Base-by-base conservation (phyloP, 495 filamentous ascomycete species). In the Tuber magnatum region DNA sequence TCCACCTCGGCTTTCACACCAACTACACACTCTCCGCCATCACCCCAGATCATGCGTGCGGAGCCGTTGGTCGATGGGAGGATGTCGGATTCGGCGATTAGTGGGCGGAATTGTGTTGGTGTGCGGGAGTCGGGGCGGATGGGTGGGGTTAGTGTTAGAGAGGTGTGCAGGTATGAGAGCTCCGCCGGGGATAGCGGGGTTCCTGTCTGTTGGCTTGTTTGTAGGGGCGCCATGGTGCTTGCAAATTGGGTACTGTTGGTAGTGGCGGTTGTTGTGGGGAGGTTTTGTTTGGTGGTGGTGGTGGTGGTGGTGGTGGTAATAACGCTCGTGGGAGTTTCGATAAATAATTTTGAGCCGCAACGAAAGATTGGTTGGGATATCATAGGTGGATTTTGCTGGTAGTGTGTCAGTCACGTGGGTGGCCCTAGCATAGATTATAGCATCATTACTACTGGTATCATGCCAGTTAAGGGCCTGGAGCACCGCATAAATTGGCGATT, bases 1-100 rank as follows among this genome's bases (percentile, higher is more conserved):
- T 97, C 93, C 10, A 98, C 92, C 83, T 97, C 94, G 5, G 90
- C 93, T 83, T 98, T 98, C 70, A 97, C 91, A 44, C 95, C 95
- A 35, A 97, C 94, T 75, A 98, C 90, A 10, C 94, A 95, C 84
- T 99, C 94, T 2, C 92, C 94, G 68, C 96, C 96, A 82, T 98
- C 95, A 20, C 93, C 92, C 83, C 97, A 97, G 74, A 94, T 94
- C 69, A 99, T 89, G 56, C 96, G 90, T 75, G 95, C 94, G 84
- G 92, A 94, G 70, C 96, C 95, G 83, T 97, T 97, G 39, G 94
- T 90, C 71, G 89, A 89, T 0, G 96, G 94, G 0, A 99, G 89
- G 71, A 98, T 93, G 56, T 92, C 92, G 10, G 91, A 91, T 84
- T 98, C 96, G 75, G 96, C 96, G 18, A 91, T 86, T 3, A 99